Base-by-base conservation (phyloP, 2,329 filamentous ascomycete species). In the Diplodia seriata region DNA sequence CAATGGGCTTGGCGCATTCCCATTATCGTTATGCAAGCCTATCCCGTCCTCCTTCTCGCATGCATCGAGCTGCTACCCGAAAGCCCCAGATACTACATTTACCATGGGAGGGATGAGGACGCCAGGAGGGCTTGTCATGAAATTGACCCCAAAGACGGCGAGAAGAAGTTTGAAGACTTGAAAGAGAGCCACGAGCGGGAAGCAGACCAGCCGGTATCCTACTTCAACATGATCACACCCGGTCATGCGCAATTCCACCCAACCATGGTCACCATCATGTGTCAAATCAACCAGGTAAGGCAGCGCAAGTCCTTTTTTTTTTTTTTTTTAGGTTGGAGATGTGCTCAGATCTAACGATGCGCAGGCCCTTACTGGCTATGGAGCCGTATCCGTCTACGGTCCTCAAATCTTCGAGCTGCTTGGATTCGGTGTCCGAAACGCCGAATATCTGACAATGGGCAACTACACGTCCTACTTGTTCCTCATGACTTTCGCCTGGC, bases 351-450 rank as follows among this genome's bases (percentile, higher is more conserved):
- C 43, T 67, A 26, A 67, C 11, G 1, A 3, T 29, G 4, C 8
- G 55, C 82, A 84, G 74, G 85, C 85, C 0, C 75, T 87, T 61
- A 87, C 85, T 0, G 85, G 85, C 4, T 87, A 87, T 66, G 85
- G 85, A 2, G 87, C 87, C 0, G 85, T 89, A 2, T 86, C 83
- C 20, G 86, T 89, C 2, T 89, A 89, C 68, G 87, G 87, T 0
- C 86, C 86, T 2, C 87, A 89, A 70, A 89, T 89, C 65, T 89
- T 89, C 74, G 83, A 87, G 23, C 83, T 89, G 11, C 82, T 89
- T 3, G 86, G 86, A 18, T 87, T 89, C 73, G 74, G 76, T 20
- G 81, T 84, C 43, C 77, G 76, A 4, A 77, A 76, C 18, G 83
- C 86, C 1, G 86, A 89, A 74, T 85, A 83, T 69, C 76, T 88